phyloP scores from a whole-genome alignment of 768 basidiomycete genomes.

The Pleurotus citrinopileatus region DNA sequence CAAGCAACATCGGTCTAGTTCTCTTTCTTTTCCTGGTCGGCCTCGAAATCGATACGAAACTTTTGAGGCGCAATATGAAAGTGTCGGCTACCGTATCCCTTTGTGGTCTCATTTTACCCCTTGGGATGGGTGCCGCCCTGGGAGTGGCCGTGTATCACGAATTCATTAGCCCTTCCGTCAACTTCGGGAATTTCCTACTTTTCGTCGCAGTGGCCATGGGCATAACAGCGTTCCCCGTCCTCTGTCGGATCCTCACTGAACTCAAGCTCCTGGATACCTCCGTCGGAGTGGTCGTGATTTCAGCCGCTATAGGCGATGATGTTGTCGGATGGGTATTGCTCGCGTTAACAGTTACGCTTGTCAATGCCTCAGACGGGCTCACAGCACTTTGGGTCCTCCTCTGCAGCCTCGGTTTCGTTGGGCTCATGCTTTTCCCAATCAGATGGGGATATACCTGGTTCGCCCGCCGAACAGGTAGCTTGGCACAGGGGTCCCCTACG shows the following conservation, averaged over 20 bases:
- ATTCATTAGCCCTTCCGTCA: conserved; percentile 55
- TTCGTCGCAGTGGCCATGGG: conserved; percentile 83
- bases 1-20: conserved; percentile 72
- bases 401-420: conserved; percentile 57
- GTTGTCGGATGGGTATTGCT: conserved; percentile 82
- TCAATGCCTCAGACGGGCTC: conserved; percentile 71
- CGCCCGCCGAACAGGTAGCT: conserved; percentile 61
- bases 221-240: conserved; percentile 80
- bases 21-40: conserved; percentile 84
- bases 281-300: conserved; percentile 80
- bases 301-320: conserved; percentile 81
- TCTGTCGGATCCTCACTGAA: conserved; percentile 83
- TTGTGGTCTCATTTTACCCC: conserved; percentile 71
- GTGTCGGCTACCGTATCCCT: conserved; percentile 58
- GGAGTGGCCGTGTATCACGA: conserved; percentile 74
- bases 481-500: conserved; percentile 72
- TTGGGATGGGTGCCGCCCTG: conserved; percentile 75
- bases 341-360: conserved; percentile 79
- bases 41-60: conserved; percentile 73
- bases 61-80: conserved; percentile 62
- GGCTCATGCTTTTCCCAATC: conserved; percentile 67
- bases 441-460: conserved; percentile 66
- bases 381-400: conserved; percentile 81
- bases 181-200: conserved; percentile 79
- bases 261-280: conserved; percentile 78